phyloP scores from a whole-genome alignment of 2,329 filamentous ascomycete genomes.

The Pseudocercospora vitis region DNA sequence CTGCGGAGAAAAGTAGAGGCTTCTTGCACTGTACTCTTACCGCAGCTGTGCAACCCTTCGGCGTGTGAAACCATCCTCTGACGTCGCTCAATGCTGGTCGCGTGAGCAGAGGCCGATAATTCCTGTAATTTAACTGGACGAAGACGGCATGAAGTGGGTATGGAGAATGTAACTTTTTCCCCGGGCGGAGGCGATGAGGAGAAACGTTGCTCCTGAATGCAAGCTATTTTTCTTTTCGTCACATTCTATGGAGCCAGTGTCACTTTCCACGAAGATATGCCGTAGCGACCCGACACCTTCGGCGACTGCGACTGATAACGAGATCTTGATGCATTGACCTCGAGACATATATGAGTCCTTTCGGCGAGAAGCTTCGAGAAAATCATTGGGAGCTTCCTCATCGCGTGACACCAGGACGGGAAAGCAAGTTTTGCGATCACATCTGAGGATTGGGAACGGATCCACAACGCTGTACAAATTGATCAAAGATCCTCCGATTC shows the following conservation, averaged over 20 bases:
- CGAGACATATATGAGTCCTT: too few relatives aligned
- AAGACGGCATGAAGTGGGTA: neutral
- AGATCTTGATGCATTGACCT: neutral
- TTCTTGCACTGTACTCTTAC: neutral
- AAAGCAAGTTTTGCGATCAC: neutral
- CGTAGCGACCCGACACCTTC: neutral
- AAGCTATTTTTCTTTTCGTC: neutral
- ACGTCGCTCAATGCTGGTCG: neutral
- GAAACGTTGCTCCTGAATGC: conserved; percentile 1
- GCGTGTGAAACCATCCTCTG: neutral
- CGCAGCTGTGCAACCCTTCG: neutral
- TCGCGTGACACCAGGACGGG: neutral
- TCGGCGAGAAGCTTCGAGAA: neutral
- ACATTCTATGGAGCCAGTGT: neutral
- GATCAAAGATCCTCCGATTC: conserved; percentile 2
- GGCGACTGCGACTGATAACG: neutral
- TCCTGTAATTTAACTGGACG: neutral
- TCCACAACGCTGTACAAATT: neutral
- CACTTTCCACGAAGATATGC: conserved; percentile 3
- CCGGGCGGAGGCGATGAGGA: neutral
- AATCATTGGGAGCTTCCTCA: neutral
- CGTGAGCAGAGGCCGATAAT: conserved; percentile 3
- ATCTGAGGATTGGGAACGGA: neutral
- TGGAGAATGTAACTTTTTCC: conserved; percentile 1
- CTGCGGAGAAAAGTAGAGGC: neutral